These are phyloP conservation scores for Aspergillus sclerotiicarbonarius DNA, from an alignment of 495 filamentous ascomycete genomes.

Conservation along the genomic window DNA sequence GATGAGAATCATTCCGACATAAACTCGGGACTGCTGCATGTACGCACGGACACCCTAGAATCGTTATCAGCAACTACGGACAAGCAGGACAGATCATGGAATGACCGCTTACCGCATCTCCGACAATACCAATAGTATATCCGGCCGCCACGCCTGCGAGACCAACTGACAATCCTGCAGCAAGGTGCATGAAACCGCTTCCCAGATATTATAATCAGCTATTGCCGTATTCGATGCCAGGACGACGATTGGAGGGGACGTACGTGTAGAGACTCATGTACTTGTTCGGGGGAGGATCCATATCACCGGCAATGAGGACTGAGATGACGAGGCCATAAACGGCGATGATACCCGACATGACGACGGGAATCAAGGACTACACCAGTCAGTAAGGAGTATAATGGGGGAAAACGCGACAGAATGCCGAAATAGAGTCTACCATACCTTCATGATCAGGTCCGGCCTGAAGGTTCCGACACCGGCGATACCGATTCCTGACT, in stretches of 20 bases:
- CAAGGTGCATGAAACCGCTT: constrained; percentile 90
- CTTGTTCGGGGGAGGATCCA: constrained; percentile 60
- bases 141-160: constrained; percentile 92
- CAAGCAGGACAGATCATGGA: not conserved
- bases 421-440: constrained; percentile 3
- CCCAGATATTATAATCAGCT: constrained; percentile 17
- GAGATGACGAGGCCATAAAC: constrained; percentile 97
- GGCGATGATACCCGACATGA: constrained; percentile 99
- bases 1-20: constrained; percentile 98
- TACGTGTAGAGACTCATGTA: constrained; percentile 83
- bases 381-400: constrained; percentile 18
- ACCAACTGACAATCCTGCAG: constrained; percentile 86
- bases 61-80: constrained; percentile 23
- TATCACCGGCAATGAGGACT: constrained; percentile 85
- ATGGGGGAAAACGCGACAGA: not conserved
- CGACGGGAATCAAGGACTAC: constrained; percentile 88
- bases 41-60: constrained; percentile 80
- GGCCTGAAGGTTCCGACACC: constrained; percentile 90
- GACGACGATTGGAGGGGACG: constrained; percentile 20
- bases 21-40: constrained; percentile 92
- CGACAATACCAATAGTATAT: constrained; percentile 94
- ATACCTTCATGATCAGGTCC: constrained; percentile 97
- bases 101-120: constrained; percentile 65
- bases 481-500: constrained; percentile 94
- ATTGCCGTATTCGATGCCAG: not conserved